Evolutionary conservation across 225 moss, liverwort and hornwort species (phyloP).

Genomic region (Physcomitrium patens): DNA sequence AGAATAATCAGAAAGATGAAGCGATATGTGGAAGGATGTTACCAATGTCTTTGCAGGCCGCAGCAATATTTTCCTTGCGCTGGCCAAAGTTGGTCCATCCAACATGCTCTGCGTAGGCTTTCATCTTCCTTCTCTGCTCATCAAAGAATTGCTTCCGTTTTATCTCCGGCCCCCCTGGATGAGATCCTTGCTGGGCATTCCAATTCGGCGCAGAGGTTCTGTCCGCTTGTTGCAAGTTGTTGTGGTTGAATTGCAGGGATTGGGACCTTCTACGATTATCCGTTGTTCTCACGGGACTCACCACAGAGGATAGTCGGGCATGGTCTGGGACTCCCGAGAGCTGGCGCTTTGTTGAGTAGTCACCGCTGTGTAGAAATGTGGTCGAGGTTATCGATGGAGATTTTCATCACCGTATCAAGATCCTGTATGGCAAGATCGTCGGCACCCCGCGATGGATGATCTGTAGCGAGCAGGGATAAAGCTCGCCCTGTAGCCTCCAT

Average conservation of each 20-base stretch:
- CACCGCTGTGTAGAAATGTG: conserved; percentile 49
- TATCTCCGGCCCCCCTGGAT: conserved; percentile 36
- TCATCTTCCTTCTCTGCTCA: conserved; percentile 55
- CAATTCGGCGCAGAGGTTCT: conserved; percentile 3
- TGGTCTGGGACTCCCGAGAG: conserved; percentile 34
- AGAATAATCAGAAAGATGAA: too few species aligned
- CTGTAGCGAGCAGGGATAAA: conserved; percentile 38
- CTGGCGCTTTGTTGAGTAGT: conserved; percentile 44
- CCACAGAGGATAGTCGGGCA: conserved; percentile 47
- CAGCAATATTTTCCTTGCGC: conserved; percentile 55
- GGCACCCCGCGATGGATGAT: conserved; percentile 15
- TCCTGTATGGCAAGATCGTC: conserved; percentile 41
- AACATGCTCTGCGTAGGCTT: conserved; percentile 54
- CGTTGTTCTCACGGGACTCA: conserved; percentile 48
- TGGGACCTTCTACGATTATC: conserved; percentile 21
- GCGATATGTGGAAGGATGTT: background rate
- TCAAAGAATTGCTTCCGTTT: conserved; percentile 56
- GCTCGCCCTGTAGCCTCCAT: conserved; percentile 55
- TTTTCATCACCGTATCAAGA: conserved; percentile 48
- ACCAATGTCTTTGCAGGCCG: conserved; percentile 64
- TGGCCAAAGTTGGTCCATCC: conserved; percentile 66
- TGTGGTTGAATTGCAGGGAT: conserved; percentile 20
- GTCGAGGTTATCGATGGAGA: conserved; percentile 56
- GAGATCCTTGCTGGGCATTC: conserved; percentile 12
- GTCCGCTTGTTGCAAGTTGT: background rate